phyloP scores from a whole-genome alignment of 2,329 filamentous ascomycete species.

The Tolypocladium sp. region DNA sequence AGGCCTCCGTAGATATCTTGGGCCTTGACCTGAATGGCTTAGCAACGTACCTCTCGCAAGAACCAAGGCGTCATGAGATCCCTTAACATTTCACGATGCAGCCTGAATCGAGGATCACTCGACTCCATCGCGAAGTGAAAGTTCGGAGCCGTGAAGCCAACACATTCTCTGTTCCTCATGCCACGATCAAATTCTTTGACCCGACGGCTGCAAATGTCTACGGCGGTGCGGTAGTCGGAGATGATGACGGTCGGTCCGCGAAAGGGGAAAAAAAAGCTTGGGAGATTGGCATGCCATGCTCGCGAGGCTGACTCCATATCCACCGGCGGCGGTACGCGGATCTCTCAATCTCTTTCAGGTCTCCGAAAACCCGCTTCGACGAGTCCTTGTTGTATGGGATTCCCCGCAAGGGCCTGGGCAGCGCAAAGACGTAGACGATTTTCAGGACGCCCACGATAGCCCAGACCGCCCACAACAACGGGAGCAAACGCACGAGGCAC shows the following conservation, averaged over 20 bases:
- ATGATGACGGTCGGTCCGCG: constrained; percentile 21
- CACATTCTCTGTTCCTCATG: constrained; percentile 12
- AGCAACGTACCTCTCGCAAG: constrained; percentile 14
- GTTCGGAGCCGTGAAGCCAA: constrained; percentile 13
- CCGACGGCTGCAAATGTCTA: constrained; percentile 23
- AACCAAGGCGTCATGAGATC: constrained; percentile 28
- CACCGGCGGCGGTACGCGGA: constrained; percentile 13
- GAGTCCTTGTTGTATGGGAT: constrained; percentile 11
- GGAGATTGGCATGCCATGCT: constrained; percentile 16
- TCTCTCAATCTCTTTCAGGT: constrained; percentile 8
- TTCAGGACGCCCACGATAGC: too few relatives aligned
- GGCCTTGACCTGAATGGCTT: too few relatives aligned
- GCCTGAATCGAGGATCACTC: constrained; percentile 19
- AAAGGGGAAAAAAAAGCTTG: constrained; percentile 25
- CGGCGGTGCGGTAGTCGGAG: constrained; percentile 19
- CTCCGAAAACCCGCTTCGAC: constrained; percentile 11
- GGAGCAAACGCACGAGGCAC: too few relatives aligned
- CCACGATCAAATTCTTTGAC: constrained; percentile 22
- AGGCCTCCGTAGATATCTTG: too few relatives aligned
- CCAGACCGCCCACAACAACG: too few relatives aligned
- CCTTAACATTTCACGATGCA: constrained; percentile 20
- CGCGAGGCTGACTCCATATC: constrained; percentile 15
- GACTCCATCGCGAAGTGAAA: constrained; percentile 24
- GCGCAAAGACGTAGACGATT: too few relatives aligned
- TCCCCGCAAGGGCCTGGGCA: too few relatives aligned